Conservation (phyloP, 805 yeast species). For the Nakazawaea peltata region DNA sequence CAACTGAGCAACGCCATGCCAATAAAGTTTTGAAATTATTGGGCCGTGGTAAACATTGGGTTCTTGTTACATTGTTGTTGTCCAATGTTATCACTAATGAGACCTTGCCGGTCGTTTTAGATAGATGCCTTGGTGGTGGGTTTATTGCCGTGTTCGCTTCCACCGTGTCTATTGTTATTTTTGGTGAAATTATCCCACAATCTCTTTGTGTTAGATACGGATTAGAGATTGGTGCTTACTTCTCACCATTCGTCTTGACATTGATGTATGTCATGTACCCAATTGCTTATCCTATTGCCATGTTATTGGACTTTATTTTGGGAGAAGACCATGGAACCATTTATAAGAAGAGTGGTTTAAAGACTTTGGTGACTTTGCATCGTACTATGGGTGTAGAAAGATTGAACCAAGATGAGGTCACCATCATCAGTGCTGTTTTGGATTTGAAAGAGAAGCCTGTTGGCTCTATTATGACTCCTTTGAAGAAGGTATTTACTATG, state of each 20-base stretch:
- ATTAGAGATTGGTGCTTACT: conserved; percentile 79
- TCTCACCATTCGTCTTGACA: conserved; percentile 77
- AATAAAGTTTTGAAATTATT: conserved; percentile 63
- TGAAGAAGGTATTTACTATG: conserved; percentile 82
- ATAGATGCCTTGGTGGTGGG: conserved; percentile 92
- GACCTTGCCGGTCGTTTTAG: conserved; percentile 88
- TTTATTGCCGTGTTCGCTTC: conserved; percentile 93
- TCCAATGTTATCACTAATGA: conserved; percentile 92
- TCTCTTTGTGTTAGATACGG: conserved; percentile 91
- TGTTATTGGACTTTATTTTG: conserved; percentile 67
- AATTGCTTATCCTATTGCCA: conserved; percentile 83
- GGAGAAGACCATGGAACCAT: conserved; percentile 97
- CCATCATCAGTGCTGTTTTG: conserved; percentile 87
- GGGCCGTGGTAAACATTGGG: conserved; percentile 91
- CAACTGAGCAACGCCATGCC: conserved; percentile 60
- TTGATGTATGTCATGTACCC: conserved; percentile 91
- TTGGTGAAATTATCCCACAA: conserved; percentile 97
- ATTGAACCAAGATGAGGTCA: conserved; percentile 89
- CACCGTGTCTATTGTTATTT: conserved; percentile 87
- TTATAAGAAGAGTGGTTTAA: conserved; percentile 86
- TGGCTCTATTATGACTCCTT: conserved; percentile 86
- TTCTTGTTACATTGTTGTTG: conserved; percentile 76
- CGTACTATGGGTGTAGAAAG: conserved; percentile 94
- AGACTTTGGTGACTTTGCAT: conserved; percentile 88
- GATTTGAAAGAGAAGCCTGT: conserved; percentile 92